Base-by-base conservation (phyloP, 2,329 filamentous ascomycete species). In the Alternaria sp. region DNA sequence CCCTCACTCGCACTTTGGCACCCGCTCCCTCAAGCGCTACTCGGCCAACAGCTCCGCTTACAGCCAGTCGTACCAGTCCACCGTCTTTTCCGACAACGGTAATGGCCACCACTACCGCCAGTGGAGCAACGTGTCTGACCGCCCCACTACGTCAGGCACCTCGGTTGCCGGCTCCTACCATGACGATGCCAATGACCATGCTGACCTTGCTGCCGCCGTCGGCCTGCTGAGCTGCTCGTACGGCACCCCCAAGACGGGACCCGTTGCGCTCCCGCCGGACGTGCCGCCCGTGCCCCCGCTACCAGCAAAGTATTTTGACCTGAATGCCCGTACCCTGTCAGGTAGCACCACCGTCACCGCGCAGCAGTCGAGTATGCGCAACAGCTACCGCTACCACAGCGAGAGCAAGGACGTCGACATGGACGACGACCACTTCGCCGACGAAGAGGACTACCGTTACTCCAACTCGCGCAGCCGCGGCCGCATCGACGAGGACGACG, bases 171-270 rank as follows among this genome's bases (percentile, higher is more conserved):
- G 93, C 40, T 88, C 88, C 69, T 92, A 90, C 76, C 84, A 85
- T 56, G 90, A 89, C 9, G 91, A 93, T 59, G 89, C 95, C 44
- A 77, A 80, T 57, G 79, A 80, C 67, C 94, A 97, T 75, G 91
- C 89, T 50, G 93, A 96, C 68, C 86, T 98, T 62, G 95, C 93
- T 19, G 94, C 94, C 13, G 94, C 95, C 4, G 93, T 97, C 53
- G 93, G 96, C 71, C 85, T 97, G 68, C 88, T 97, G 66, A 95
- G 92, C 81, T 96, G 93, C 85, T 97, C 93, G 80, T 96, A 97
- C 79, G 90, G 90, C 68, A 97, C 93, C 51, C 89, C 92, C 64
- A 87, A 90, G 73, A 88, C 86, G 66, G 84, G 88, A 59, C 85
- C 90, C 45, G 84, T 86, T 13, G 85, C 86, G 54, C 83, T 93